Evolutionary conservation across 2,329 filamentous ascomycete species (phyloP).

Genomic region (Paracoccidioides brasiliensis): DNA sequence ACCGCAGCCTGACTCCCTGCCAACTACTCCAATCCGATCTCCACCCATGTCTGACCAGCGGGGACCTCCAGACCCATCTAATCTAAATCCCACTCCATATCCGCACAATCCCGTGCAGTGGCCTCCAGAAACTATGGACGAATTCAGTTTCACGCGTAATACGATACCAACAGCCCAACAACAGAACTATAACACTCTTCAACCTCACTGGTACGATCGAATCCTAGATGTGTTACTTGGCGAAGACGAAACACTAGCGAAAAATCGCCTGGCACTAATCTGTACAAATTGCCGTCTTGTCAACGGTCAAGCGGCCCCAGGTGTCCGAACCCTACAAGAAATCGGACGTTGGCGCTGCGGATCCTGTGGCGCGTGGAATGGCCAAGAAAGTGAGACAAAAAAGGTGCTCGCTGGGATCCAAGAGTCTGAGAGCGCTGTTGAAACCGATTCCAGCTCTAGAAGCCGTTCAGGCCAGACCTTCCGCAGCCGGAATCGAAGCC

Average conservation of each 20-base stretch:
- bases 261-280: conserved; percentile 80
- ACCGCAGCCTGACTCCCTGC: conserved; percentile 9
- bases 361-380: conserved; percentile 70
- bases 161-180: conserved; percentile 26
- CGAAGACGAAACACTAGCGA: conserved; percentile 84
- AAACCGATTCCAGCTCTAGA: background rate
- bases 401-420: background rate
- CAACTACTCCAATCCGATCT: conserved; percentile 17
- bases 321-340: conserved; percentile 62
- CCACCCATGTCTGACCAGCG: conserved; percentile 11
- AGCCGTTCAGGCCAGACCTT: background rate
- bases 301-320: conserved; percentile 90
- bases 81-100: conserved; percentile 5
- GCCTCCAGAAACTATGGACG: conserved; percentile 19
- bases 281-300: conserved; percentile 73
- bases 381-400: conserved; percentile 54
- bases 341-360: conserved; percentile 81
- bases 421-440: background rate
- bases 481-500: background rate
- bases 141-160: conserved; percentile 36
- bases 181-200: conserved; percentile 22
- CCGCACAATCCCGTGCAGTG: conserved; percentile 9
- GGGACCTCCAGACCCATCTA: conserved; percentile 9
- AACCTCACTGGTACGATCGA: conserved; percentile 80
- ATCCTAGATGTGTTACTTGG: conserved; percentile 84